phyloP scores from a whole-genome alignment of 495 filamentous ascomycete genomes.

The Podospora pseudoanserina region DNA sequence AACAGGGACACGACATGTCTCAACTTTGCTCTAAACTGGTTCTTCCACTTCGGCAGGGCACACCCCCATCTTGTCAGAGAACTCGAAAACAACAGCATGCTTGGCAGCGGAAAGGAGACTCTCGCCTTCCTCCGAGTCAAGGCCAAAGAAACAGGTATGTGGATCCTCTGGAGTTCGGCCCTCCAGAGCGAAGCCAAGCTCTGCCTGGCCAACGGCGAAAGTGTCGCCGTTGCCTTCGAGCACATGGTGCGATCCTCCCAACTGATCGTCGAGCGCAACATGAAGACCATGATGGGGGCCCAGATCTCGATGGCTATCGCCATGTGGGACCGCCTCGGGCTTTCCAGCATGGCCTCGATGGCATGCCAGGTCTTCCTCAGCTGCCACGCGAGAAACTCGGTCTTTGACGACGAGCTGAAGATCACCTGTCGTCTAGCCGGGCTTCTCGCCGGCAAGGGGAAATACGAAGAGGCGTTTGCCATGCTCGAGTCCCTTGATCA shows the following conservation, averaged over 20 bases:
- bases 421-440: constrained; percentile 47
- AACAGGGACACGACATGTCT: constrained; percentile 88
- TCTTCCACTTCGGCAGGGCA: constrained; percentile 89
- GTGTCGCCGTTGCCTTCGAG: constrained; percentile 71
- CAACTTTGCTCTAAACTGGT: constrained; percentile 94
- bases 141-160: constrained; percentile 84
- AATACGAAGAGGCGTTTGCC: constrained; percentile 65
- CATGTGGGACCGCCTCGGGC: constrained; percentile 74
- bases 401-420: constrained; percentile 76
- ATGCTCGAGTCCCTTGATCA: constrained; percentile 63
- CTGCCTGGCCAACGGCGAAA: constrained; percentile 71
- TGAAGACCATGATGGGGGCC: constrained; percentile 66
- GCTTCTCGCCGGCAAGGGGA: constrained; percentile 52
- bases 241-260: constrained; percentile 76
- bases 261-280: constrained; percentile 70
- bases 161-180: constrained; percentile 79
- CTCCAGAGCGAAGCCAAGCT: constrained; percentile 84
- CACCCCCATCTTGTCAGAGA: constrained; percentile 73
- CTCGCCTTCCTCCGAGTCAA: constrained; percentile 82
- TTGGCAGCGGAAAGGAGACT: constrained; percentile 76
- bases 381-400: constrained; percentile 60
- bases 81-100: constrained; percentile 65
- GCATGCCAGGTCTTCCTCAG: constrained; percentile 73
- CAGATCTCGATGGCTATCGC: constrained; percentile 69
- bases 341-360: constrained; percentile 58